A percentile compares a stretch with the other conserved stretches of the same genome.
Conservation (phyloP, 345 rosid genomes). For the Firmiana major region DNA sequence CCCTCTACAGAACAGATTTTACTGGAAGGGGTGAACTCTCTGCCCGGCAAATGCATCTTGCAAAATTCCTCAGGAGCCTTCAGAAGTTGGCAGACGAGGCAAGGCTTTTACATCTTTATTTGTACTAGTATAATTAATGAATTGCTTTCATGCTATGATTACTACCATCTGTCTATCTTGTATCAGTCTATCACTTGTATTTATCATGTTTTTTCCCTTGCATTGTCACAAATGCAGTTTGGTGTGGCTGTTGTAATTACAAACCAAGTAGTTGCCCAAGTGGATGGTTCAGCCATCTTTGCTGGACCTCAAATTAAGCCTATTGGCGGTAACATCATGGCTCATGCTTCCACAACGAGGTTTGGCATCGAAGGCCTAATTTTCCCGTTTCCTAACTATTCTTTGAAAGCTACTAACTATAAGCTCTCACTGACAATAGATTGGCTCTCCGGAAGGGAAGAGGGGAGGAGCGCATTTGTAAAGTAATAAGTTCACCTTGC, state of each 20-base stretch:
- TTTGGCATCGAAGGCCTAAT: conserved; percentile 14
- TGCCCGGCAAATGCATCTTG: conserved; percentile 98
- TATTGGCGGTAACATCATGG: conserved; percentile 97
- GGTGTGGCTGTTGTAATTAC: conserved; percentile 96
- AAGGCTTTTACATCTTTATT: conserved; percentile 7
- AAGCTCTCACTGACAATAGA: conserved; percentile 31
- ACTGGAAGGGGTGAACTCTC: conserved; percentile 95
- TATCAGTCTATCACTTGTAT: not conserved
- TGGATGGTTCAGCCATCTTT: conserved; percentile 92
- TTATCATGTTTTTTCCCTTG: not conserved
- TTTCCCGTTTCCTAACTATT: not conserved
- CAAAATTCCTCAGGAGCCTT: conserved; percentile 91
- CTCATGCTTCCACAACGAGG: conserved; percentile 99
- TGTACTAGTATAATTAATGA: not conserved
- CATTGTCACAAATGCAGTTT: conserved; percentile 44
- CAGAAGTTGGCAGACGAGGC: conserved; percentile 99
- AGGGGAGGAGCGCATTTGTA: conserved; percentile 94
- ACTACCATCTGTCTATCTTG: not conserved
- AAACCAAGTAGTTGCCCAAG: conserved; percentile 98
- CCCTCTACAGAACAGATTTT: conserved; percentile 92
- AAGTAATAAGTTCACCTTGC: conserved; percentile 96
- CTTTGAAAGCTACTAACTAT: not conserved
- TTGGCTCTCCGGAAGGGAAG: conserved; percentile 90
- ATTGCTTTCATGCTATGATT: not conserved
- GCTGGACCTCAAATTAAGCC: conserved; percentile 98